Conservation (phyloP, 2,329 filamentous ascomycete genomes). For the Thielaviopsis populi region DNA sequence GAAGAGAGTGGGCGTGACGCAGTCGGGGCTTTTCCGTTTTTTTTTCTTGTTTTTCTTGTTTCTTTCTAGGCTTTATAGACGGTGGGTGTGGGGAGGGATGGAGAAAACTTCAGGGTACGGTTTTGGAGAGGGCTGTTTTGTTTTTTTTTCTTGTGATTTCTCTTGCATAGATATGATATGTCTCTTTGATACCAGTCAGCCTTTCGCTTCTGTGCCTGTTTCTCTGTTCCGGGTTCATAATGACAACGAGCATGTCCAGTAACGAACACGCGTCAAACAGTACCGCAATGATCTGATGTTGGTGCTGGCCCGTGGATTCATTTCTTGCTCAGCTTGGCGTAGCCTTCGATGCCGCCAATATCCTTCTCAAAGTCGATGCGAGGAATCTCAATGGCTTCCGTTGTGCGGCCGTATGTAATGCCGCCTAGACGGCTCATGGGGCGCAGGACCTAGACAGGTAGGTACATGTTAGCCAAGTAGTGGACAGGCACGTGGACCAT, state of each 20-base stretch:
- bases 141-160: slow-evolving; percentile 5
- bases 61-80: slow-evolving; percentile 6
- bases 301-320: not conserved
- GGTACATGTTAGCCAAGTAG: not conserved
- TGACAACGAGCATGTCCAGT: not conserved
- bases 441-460: slow-evolving; percentile 41
- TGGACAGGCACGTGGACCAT: not conserved
- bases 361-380: slow-evolving; percentile 43
- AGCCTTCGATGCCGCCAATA: slow-evolving; percentile 37
- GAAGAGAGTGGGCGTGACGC: not conserved
- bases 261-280: not conserved
- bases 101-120: not conserved
- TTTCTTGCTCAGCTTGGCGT: slow-evolving; percentile 33
- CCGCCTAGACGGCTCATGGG: slow-evolving; percentile 71
- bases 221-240: not conserved
- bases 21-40: not conserved
- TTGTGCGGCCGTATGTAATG: slow-evolving; percentile 63
- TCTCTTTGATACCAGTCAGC: not conserved
- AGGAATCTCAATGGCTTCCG: slow-evolving; percentile 56
- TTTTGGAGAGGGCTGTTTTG: not conserved
- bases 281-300: not conserved
- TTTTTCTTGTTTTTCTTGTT: not conserved
- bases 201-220: not conserved
- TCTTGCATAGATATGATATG: not conserved
- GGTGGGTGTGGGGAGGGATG: not conserved